Evolutionary conservation across 2,329 filamentous ascomycete species (phyloP), one percentile per base, ranked within the genome.

Genomic region (Ceratocystis colombiana): DNA sequence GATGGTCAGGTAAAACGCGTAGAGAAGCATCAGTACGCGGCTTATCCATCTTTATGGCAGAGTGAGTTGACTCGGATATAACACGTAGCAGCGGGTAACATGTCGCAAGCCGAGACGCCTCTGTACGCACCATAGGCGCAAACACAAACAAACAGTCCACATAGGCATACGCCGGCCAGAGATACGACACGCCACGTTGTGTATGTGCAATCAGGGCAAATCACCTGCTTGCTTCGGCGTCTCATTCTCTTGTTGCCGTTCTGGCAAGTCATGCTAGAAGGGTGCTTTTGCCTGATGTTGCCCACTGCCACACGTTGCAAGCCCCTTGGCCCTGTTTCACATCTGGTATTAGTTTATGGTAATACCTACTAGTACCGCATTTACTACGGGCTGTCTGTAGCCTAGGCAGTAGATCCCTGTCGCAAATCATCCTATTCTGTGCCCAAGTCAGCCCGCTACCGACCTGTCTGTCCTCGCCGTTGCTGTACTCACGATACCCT

Each of bases 321-420:
- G 53, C 53, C 53, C 53, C 53, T 59, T 59, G 53, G 53, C 17
- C 53, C 53, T 59, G 53, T 59, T 59, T 59, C 53, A 59, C 53
- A 59, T 59, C 53, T 33, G 4, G 28, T 20, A 33, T 25, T 30
- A 12, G 53, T 22, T 22, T 12, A 50, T 33, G 28, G 53, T 37
- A 17, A 12, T 59, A 33, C 28, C 12, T 25, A 33, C 53, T 20
- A 59, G 53, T 17, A 30, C 53, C 25, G 7, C 5, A 33, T 5
- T 15, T 22, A 55, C 22, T 12, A 37, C 7, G 10, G 37, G 2
- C 37, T 37, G 37, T 37, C 10, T 37, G 37, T 37, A 12, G 37
- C 10, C 37, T 12, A 37, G 10, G 10, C 37, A 37, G 37, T 4
- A 37, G 37, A 59, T 59, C 53, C 53, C 53, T 59, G 53, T 17